Conservation (phyloP, 306 rosid species). For the Acmispon strigosus region DNA sequence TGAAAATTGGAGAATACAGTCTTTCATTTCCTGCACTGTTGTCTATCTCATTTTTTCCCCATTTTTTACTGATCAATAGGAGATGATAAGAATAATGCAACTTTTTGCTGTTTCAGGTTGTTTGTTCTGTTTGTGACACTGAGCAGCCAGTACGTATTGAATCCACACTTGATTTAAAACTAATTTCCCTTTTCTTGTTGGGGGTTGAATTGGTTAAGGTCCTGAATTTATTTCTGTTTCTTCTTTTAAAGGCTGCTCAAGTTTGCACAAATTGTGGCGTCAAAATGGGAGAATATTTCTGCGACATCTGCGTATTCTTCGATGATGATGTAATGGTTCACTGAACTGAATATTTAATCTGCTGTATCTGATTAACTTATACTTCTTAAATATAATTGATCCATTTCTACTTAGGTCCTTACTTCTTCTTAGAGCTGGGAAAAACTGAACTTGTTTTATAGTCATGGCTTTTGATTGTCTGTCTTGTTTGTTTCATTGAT, state of each 20-base stretch:
- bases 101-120: conserved; percentile 49
- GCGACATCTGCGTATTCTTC: conserved; percentile 74
- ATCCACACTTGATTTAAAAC: background rate
- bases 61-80: background rate
- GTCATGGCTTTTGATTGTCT: background rate
- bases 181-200: background rate
- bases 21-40: no score
- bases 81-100: background rate
- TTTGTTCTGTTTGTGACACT: conserved; percentile 86
- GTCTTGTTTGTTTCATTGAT: background rate
- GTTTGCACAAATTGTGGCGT: conserved; percentile 87
- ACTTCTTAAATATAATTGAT: conserved; percentile 12
- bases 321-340: conserved; percentile 69
- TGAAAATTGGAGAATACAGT: background rate
- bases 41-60: no score
- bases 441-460: conserved; percentile 3
- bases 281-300: conserved; percentile 86
- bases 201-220: background rate
- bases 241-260: conserved; percentile 48
- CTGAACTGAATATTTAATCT: background rate
- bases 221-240: background rate
- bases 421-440: conserved; percentile 5
- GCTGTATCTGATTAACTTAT: background rate
- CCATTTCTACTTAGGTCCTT: background rate
- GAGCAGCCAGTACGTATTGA: conserved; percentile 73